Evolutionary conservation across 768 basidiomycete species (phyloP).

Genomic region (Paxillus ammoniavirescens): DNA sequence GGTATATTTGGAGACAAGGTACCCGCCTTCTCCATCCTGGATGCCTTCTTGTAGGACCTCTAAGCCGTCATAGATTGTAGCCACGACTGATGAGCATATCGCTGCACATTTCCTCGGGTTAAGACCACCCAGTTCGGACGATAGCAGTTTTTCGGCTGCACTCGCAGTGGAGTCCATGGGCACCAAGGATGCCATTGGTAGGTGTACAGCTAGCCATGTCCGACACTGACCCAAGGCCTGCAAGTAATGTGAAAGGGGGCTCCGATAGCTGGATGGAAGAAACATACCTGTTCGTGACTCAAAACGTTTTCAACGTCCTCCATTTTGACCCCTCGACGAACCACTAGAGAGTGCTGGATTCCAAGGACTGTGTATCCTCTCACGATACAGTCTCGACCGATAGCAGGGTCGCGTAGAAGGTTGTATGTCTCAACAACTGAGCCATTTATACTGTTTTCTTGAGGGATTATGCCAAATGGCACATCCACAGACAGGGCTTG

Average conservation of each 20-base stretch:
- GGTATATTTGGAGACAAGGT: neutral
- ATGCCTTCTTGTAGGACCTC: slow-evolving; percentile 61
- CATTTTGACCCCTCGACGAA: slow-evolving; percentile 54
- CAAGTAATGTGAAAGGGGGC: neutral
- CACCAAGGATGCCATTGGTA: slow-evolving; percentile 52
- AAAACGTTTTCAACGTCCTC: slow-evolving; percentile 56
- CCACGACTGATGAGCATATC: slow-evolving; percentile 69
- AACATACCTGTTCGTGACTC: slow-evolving; percentile 77
- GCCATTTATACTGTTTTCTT: slow-evolving; percentile 79
- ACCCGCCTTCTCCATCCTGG: slow-evolving; percentile 46
- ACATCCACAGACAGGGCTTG: slow-evolving; percentile 42
- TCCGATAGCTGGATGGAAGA: neutral
- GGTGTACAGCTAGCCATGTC: slow-evolving; percentile 50
- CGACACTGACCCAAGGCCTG: slow-evolving; percentile 81
- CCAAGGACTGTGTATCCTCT: slow-evolving; percentile 57
- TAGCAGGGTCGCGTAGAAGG: slow-evolving; percentile 42
- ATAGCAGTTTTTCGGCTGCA: slow-evolving; percentile 51
- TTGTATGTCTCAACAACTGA: slow-evolving; percentile 76
- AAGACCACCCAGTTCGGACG: slow-evolving; percentile 33
- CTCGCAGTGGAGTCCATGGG: slow-evolving; percentile 72
- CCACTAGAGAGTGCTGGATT: slow-evolving; percentile 69
- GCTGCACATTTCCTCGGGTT: slow-evolving; percentile 57
- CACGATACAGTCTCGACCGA: slow-evolving; percentile 48
- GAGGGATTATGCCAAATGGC: slow-evolving; percentile 66
- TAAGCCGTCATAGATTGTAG: slow-evolving; percentile 57